Conservation (phyloP, 2,329 filamentous ascomycete species). For the Blastomyces parvus region DNA sequence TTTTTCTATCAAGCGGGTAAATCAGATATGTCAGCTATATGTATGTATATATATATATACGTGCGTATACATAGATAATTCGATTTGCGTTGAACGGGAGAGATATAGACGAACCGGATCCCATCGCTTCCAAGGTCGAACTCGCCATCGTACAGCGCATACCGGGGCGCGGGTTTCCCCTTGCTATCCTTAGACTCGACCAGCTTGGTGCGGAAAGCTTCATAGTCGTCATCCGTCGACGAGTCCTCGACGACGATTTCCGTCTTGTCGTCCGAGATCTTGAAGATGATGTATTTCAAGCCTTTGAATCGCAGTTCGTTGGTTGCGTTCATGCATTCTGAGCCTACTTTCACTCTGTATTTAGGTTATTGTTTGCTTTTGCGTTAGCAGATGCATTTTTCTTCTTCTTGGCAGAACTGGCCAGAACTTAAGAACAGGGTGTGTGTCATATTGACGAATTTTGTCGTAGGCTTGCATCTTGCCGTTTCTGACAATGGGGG, state of each 20-base stretch:
- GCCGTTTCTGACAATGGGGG: neutral
- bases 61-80: slow-evolving; percentile 10
- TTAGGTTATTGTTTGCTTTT: neutral
- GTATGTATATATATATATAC: slow-evolving; percentile 10
- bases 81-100: neutral
- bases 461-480: neutral
- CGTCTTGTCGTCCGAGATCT: slow-evolving; percentile 43
- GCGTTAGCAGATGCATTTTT: neutral
- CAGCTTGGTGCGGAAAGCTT: slow-evolving; percentile 40
- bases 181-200: slow-evolving; percentile 33
- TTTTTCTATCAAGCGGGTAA: slow-evolving; percentile 30
- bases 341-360: slow-evolving; percentile 37
- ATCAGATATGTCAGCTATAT: neutral
- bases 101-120: slow-evolving; percentile 21
- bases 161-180: slow-evolving; percentile 39
- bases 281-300: slow-evolving; percentile 45
- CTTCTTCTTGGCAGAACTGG: neutral
- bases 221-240: slow-evolving; percentile 38
- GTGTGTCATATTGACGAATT: neutral
- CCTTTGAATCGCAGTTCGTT: slow-evolving; percentile 40
- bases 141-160: slow-evolving; percentile 43
- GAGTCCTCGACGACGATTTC: slow-evolving; percentile 40
- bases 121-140: slow-evolving; percentile 41
- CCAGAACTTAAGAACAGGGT: neutral
- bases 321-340: slow-evolving; percentile 40